Evolutionary conservation across 768 basidiomycete species (phyloP), one percentile per base, ranked within the genome.

Genomic region (Amanita pallidorosea): DNA sequence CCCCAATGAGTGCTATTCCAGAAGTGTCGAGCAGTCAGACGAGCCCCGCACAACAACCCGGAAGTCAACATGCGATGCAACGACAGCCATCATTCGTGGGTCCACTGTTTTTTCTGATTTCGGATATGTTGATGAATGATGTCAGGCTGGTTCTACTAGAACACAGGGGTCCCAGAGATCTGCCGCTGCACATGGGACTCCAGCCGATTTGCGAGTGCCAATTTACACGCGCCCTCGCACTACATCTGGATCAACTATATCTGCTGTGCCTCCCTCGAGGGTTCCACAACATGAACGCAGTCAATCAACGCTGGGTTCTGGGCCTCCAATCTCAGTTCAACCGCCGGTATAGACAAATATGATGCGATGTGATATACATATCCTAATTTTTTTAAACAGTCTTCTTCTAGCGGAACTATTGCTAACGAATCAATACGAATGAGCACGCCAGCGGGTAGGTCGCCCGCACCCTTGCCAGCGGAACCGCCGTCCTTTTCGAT

Each of bases 1-100:
- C 67, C 7, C 76, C 75, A 4, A 68, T 83, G 57, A 78, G 75
- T 56, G 70, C 65, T 5, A 83, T 83, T 56, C 71, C 67, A n/a
- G 79, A 81, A 57, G 78, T 75, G 9, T 63, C 62, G 34, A 81
- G 75, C 52, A 52, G 63, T 4, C 65, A 68, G 27, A 60, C 65
- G 20, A 74, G 68, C 54, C 70, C 72, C 17, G 60, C 57, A 34
- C 63, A 65, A 22, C 61, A 59, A 33, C 57, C 61, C 5, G 36
- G 55, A 13, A 58, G 55, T 15, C 57, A 58, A 36, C 57, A 58
- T 18, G 57, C 54, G 33, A 53, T 68, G 17, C 54, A 55, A 34
- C 63, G 65, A 49, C 67, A 67, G 48, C 61, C 60, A 22, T 71
- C 71, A 27, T 58, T 67, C 47, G 73, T 73, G 47, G 59, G 70